phyloP scores from a whole-genome alignment of 2,329 filamentous ascomycete species.

The Penicillium sp. region DNA sequence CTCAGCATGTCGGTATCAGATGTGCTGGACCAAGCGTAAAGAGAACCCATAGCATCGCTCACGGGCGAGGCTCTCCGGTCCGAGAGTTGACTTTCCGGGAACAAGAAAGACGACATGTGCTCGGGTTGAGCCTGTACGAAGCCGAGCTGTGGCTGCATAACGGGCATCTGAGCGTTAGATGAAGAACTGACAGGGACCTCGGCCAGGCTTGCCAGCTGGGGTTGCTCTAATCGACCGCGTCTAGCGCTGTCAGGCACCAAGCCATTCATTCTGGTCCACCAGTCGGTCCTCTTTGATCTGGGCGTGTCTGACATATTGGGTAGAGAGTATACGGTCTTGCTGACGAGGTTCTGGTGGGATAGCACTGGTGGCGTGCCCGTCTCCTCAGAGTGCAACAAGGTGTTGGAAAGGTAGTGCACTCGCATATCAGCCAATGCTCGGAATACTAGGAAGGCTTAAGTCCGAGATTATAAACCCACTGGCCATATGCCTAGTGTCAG shows the following conservation, averaged over 20 bases:
- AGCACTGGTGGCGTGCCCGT: neutral
- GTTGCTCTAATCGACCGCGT: neutral
- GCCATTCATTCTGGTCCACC: neutral
- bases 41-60: constrained; percentile 18
- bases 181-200: constrained; percentile 10
- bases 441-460: neutral
- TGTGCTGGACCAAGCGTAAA: constrained; percentile 20
- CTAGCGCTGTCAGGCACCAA: constrained; percentile 4
- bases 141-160: constrained; percentile 6
- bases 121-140: constrained; percentile 8
- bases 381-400: constrained; percentile 10
- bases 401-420: constrained; percentile 2
- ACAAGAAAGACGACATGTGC: constrained; percentile 10
- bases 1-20: constrained; percentile 14
- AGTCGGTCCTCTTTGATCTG: constrained; percentile 4
- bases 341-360: neutral
- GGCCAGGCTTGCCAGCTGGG: constrained; percentile 7
- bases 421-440: constrained; percentile 11
- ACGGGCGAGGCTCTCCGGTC: constrained; percentile 12
- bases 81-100: constrained; percentile 13
- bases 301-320: constrained; percentile 1
- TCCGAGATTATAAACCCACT: neutral
- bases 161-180: constrained; percentile 1
- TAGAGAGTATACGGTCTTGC: neutral
- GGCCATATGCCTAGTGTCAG: neutral